These are phyloP conservation scores for Talinum fruticosum DNA, from an alignment of 148 eudicot genomes.

Conservation along the genomic window DNA sequence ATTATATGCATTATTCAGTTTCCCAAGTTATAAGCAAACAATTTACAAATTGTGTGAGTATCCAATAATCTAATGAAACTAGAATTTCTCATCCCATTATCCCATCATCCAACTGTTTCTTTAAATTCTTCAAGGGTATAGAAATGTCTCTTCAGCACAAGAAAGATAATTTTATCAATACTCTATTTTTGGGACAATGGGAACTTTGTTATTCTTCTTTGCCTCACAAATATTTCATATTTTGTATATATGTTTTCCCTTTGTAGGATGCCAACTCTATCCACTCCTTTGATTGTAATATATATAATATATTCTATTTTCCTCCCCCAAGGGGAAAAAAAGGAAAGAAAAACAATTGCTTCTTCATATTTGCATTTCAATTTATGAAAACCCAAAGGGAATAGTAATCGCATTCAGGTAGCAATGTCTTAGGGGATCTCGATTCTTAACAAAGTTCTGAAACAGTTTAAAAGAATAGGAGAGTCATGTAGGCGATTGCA, in stretches of 20 bases:
- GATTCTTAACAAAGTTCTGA: not conserved
- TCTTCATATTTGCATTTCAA: not conserved
- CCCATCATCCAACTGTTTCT: not conserved
- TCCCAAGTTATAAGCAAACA: not conserved
- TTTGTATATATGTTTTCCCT: too few species aligned
- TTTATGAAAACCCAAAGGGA: not conserved
- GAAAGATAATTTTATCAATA: too few species aligned
- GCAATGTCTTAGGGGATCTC: not conserved
- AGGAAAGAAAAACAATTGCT: not conserved
- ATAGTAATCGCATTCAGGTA: not conserved
- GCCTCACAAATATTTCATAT: too few species aligned
- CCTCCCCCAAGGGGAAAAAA: not conserved
- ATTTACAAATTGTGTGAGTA: not conserved
- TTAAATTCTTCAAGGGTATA: too few species aligned
- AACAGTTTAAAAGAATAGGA: not conserved
- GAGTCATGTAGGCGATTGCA: not conserved
- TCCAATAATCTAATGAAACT: not conserved
- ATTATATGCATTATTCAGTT: not conserved
- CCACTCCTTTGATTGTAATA: too few species aligned
- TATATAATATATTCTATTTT: too few species aligned
- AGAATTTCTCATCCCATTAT: not conserved
- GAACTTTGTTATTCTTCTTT: too few species aligned
- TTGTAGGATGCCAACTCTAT: too few species aligned
- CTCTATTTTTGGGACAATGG: too few species aligned
- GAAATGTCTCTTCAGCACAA: too few species aligned